phyloP scores from a whole-genome alignment of 306 rosid genomes.

The Castanea mollissima region DNA sequence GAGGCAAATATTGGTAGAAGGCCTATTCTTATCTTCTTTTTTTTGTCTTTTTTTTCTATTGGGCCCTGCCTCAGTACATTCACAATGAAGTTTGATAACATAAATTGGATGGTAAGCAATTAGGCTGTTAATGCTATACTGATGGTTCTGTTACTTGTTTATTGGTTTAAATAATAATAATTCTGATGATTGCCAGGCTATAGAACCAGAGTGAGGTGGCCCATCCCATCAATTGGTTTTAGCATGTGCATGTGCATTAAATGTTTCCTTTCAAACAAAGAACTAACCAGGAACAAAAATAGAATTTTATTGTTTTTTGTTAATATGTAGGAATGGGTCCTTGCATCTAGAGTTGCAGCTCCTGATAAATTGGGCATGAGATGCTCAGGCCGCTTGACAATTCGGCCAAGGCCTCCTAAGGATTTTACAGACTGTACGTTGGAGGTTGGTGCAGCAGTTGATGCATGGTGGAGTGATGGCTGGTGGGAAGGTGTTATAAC shows the following conservation, averaged over 20 bases:
- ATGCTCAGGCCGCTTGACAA: constrained; percentile 62
- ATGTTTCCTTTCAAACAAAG: constrained; percentile 16
- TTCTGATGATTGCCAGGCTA: not conserved
- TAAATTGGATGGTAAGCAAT: not conserved
- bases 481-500: constrained; percentile 90
- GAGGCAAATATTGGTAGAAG: not conserved
- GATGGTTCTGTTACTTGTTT: not conserved
- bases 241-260: not conserved
- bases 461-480: constrained; percentile 82
- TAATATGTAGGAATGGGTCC: constrained; percentile 77
- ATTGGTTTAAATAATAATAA: not conserved
- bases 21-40: no score
- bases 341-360: constrained; percentile 58
- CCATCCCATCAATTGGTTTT: not conserved
- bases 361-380: constrained; percentile 71
- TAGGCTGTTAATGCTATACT: not conserved
- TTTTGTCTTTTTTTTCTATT: not conserved
- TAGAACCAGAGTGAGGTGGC: no score
- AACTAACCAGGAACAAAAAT: constrained; percentile 13
- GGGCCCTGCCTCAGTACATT: not conserved
- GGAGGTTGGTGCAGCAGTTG: constrained; percentile 68
- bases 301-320: constrained; percentile 11
- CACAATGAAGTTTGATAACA: not conserved
- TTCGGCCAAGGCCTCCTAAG: constrained; percentile 59
- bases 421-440: constrained; percentile 19